Percentiles rank a stretch among this genome's conserved stretches.
These are phyloP conservation scores for Neocallimastix lanati DNA, from an alignment of 192 early-diverging fungal species.

Conservation along the genomic window DNA sequence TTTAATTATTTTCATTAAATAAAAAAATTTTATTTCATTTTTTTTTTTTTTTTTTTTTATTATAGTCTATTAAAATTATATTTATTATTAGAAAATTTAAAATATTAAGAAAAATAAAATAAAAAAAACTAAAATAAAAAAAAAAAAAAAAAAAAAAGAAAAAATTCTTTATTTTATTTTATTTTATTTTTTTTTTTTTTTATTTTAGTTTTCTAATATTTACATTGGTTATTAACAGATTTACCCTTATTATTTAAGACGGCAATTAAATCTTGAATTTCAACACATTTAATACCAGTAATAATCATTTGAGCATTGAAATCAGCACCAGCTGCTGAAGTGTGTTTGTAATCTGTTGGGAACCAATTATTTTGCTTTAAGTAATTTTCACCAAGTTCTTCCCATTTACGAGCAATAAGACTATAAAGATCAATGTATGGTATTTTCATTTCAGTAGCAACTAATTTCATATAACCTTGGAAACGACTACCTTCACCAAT, in stretches of 20 bases:
- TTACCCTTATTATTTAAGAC: neutral
- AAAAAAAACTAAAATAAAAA: too few species aligned
- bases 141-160: too few species aligned
- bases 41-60: too few species aligned
- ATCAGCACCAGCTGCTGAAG: neutral
- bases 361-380: neutral
- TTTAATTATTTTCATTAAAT: too few species aligned
- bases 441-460: neutral
- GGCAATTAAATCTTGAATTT: neutral
- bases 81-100: too few species aligned
- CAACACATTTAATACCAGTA: neutral
- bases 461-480: neutral
- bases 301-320: neutral
- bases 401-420: neutral
- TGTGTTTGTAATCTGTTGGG: neutral
- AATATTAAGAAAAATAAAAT: too few species aligned
- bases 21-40: too few species aligned
- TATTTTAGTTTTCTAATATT: neutral
- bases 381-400: neutral
- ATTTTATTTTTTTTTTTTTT: too few species aligned
- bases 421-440: neutral
- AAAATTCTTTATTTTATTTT: too few species aligned
- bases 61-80: too few species aligned
- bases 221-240: neutral
- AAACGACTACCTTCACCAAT: neutral